These are phyloP conservation scores for Dimocarpus longan DNA, from an alignment of 345 rosid genomes.

Conservation along the genomic window DNA sequence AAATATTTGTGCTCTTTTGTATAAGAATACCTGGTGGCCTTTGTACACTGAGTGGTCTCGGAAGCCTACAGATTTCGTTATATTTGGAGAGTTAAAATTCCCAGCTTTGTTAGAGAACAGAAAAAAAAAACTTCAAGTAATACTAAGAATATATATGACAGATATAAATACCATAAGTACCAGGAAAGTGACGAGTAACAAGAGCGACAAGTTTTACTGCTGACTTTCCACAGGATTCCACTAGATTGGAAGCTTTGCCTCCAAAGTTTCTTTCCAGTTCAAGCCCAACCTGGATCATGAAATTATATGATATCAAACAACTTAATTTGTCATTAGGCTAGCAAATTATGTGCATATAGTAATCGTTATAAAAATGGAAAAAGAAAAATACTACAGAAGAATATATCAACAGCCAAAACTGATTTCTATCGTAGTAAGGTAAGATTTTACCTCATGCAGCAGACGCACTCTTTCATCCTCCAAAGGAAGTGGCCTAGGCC, in stretches of 20 bases:
- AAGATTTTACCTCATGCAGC: slow-evolving; percentile 62
- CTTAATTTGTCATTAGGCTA: not conserved
- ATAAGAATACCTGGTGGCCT: slow-evolving; percentile 76
- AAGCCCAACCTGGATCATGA: slow-evolving; percentile 58
- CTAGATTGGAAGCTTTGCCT: slow-evolving; percentile 71
- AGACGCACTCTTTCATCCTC: slow-evolving; percentile 77
- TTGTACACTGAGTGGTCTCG: slow-evolving; percentile 76
- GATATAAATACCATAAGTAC: slow-evolving; percentile 31
- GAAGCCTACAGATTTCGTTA: slow-evolving; percentile 47
- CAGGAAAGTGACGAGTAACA: slow-evolving; percentile 66
- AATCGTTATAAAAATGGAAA: slow-evolving; percentile 10
- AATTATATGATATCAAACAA: slow-evolving; percentile 19
- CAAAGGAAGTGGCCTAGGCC: slow-evolving; percentile 87
- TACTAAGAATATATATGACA: not conserved
- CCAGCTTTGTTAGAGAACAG: slow-evolving; percentile 2
- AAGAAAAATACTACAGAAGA: not conserved
- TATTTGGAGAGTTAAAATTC: slow-evolving; percentile 16
- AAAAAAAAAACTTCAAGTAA: not conserved
- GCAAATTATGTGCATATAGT: not conserved
- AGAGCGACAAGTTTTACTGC: slow-evolving; percentile 76
- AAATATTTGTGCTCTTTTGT: slow-evolving; percentile 85
- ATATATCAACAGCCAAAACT: not conserved
- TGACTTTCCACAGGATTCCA: slow-evolving; percentile 69
- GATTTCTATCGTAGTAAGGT: not conserved
- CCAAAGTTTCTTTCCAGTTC: slow-evolving; percentile 69